These are phyloP conservation scores for Gigaspora rosea DNA, from an alignment of 192 early-diverging fungal species.

Conservation along the genomic window DNA sequence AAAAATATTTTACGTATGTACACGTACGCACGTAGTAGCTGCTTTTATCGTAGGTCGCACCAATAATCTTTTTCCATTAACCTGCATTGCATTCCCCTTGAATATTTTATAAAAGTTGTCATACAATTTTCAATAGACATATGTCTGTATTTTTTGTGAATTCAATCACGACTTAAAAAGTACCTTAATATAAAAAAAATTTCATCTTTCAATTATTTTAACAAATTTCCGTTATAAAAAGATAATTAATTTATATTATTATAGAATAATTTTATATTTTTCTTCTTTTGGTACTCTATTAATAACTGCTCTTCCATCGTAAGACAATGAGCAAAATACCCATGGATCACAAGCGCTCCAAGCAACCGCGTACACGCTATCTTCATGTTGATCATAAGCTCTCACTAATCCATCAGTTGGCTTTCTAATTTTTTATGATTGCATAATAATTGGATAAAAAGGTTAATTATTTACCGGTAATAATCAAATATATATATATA, in stretches of 20 bases:
- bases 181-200: too few species aligned
- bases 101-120: too few species aligned
- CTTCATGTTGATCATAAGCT: constrained; percentile 93
- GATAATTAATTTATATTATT: not conserved
- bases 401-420: constrained; percentile 81
- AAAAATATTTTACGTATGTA: too few species aligned
- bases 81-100: too few species aligned
- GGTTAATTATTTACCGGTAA: not conserved
- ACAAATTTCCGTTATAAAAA: too few species aligned
- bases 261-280: constrained; percentile 79
- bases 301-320: constrained; percentile 91
- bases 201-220: too few species aligned
- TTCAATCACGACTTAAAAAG: too few species aligned
- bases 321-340: constrained; percentile 92
- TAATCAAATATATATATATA: not conserved
- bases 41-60: too few species aligned
- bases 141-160: too few species aligned
- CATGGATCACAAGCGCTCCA: constrained; percentile 93
- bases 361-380: constrained; percentile 85
- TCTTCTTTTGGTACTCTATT: constrained; percentile 85
- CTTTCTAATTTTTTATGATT: constrained; percentile 31
- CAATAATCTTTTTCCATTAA: too few species aligned
- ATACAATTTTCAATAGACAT: too few species aligned
- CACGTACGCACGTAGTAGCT: too few species aligned
- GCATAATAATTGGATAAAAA: not conserved